Evolutionary conservation across 2,329 filamentous ascomycete genomes (phyloP), one percentile per base, ranked within the genome.

Genomic region (Apiospora saccharicola): DNA sequence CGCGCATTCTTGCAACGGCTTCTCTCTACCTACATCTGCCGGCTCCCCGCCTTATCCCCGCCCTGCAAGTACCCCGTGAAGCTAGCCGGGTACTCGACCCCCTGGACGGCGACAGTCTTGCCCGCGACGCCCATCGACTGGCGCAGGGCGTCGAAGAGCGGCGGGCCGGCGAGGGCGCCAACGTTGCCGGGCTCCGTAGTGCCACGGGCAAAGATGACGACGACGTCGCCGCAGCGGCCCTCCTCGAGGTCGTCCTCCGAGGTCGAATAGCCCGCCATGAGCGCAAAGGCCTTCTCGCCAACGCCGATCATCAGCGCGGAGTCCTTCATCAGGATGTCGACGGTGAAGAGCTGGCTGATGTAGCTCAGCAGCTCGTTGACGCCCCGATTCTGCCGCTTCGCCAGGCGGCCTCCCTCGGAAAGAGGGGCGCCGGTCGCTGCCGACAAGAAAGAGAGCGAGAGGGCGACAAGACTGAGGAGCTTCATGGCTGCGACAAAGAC

Each of bases 141-240:
- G 8, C 57, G 26, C 43, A 73, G 1, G n/a, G 67, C 70, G 13
- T 44, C 24, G 67, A 73, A 73, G 30, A 73, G 69, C 13, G 67
- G 70, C 16, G 72, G 72, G 10, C 72, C 72, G n/a, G 70, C 67
- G 16, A 73, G 67, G 8, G 30, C 34, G 6, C 72, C 72, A 8
- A 73, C 72, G 43, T 73, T 71, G 41, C 72, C 72, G 4, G 72
- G 72, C 70, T 73, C 72, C 16, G 30, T 53, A 22, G 72, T 73
- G 3, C 72, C 72, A 51, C 72, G 70, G 24, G 72, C 72, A 19
- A 51, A 73, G 53, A 73, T 30, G 53, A 73, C 34, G n/a, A 72
- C 64, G 34, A 73, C 47, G 43, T 73, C 71, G 61, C 47, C 71
- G 61, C 72, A 73, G 24, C 19, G 26, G 24, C 68, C 71, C 6